These are phyloP conservation scores for Aureococcus anophagefferens DNA, from an alignment of 108 stramenopile genomes.

Conservation along the genomic window DNA sequence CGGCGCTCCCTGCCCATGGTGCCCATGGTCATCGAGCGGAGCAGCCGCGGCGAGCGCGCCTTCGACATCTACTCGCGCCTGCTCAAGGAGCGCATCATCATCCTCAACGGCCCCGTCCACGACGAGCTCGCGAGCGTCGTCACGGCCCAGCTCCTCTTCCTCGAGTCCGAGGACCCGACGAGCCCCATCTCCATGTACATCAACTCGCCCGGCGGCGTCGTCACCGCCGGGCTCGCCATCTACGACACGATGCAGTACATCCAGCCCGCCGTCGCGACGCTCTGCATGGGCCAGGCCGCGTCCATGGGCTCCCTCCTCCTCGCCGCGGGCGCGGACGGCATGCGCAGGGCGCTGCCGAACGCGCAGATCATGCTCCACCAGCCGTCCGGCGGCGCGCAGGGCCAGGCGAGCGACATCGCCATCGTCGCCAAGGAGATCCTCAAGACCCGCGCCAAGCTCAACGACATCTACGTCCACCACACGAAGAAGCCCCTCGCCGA, in stretches of 20 bases:
- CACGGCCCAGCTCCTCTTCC: conserved; percentile 82
- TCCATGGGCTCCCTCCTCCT: conserved; percentile 87
- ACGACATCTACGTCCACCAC: conserved; percentile 72
- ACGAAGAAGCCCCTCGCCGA: conserved; percentile 59
- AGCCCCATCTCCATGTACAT: conserved; percentile 85
- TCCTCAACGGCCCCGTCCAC: conserved; percentile 80
- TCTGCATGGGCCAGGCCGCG: conserved; percentile 95
- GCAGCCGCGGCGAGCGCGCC: conserved; percentile 65
- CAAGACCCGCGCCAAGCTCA: conserved; percentile 41
- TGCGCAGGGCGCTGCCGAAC: conserved; percentile 58
- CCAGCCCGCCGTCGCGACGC: conserved; percentile 74
- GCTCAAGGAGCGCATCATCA: conserved; percentile 88
- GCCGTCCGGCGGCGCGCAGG: conserved; percentile 83
- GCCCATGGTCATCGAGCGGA: conserved; percentile 30
- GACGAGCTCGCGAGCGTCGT: conserved; percentile 79
- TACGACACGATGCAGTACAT: conserved; percentile 98
- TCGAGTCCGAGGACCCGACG: conserved; percentile 78
- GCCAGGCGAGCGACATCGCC: conserved; percentile 88
- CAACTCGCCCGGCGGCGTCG: conserved; percentile 79
- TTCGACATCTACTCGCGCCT: conserved; percentile 89
- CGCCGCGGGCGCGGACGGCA: conserved; percentile 72
- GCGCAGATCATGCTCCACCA: conserved; percentile 90
- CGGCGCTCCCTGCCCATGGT: background rate
- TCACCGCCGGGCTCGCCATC: conserved; percentile 66
- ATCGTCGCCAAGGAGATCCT: conserved; percentile 78